phyloP scores from a whole-genome alignment of 345 rosid species.

The Alliaria petiolata region DNA sequence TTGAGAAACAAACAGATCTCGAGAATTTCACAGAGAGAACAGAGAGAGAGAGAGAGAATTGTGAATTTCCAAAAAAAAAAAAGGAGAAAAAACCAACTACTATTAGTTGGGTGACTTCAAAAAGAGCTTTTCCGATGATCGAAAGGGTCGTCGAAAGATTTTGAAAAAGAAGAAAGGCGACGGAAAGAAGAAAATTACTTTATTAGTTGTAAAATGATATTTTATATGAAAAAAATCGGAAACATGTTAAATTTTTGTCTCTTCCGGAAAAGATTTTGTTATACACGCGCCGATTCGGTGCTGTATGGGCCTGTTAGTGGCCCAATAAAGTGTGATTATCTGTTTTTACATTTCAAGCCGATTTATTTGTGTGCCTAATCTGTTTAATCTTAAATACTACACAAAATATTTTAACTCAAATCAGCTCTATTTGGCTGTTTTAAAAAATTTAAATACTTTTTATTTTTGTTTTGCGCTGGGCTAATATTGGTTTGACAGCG shows the following conservation, averaged over 20 bases:
- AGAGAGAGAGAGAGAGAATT: neutral
- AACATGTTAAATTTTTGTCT: neutral
- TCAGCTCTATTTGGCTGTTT: neutral
- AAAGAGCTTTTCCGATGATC: constrained; percentile 34
- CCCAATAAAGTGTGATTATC: neutral
- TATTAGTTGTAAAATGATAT: neutral
- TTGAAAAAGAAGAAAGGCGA: constrained; percentile 2
- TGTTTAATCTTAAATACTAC: too few species aligned
- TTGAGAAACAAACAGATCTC: constrained; percentile 20
- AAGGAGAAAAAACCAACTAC: neutral
- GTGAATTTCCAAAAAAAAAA: neutral
- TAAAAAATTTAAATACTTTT: too few species aligned
- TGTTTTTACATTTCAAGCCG: neutral
- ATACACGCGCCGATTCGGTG: neutral
- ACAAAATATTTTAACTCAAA: too few species aligned
- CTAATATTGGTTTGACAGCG: neutral
- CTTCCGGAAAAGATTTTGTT: neutral
- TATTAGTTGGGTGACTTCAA: neutral
- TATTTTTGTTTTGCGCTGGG: neutral
- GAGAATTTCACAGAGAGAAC: neutral
- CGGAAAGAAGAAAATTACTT: neutral
- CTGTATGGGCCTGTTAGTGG: constrained; percentile 1
- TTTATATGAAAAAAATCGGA: neutral
- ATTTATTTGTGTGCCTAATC: too few species aligned
- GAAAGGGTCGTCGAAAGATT: constrained; percentile 15